These are phyloP conservation scores for Raddia distichophylla DNA, from an alignment of 176 grass and related monocot species.

Conservation along the genomic window DNA sequence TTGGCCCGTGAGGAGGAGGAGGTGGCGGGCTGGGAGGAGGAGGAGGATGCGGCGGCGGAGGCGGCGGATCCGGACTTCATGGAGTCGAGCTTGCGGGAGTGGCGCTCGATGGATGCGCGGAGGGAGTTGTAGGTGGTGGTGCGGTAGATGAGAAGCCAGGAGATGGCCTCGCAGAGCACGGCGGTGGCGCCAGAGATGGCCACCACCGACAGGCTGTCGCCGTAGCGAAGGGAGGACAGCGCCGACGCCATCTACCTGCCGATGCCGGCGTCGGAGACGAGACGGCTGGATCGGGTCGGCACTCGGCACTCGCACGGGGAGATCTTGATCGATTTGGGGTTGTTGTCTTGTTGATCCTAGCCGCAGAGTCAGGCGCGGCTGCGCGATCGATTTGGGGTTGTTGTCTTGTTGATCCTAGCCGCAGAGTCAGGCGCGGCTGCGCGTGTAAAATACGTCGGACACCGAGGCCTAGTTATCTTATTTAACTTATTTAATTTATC, in stretches of 20 bases:
- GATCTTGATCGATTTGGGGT: too few species aligned
- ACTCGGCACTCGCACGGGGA: not conserved
- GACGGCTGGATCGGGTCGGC: too few species aligned
- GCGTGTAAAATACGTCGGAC: too few species aligned
- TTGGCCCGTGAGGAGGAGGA: slow-evolving; percentile 63
- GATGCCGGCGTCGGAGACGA: too few species aligned
- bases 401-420: too few species aligned
- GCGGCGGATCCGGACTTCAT: slow-evolving; percentile 63
- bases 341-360: too few species aligned
- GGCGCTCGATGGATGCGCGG: slow-evolving; percentile 85
- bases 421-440: too few species aligned
- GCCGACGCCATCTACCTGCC: slow-evolving; percentile 49
- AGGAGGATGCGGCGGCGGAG: slow-evolving; percentile 13
- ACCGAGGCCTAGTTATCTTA: too few species aligned
- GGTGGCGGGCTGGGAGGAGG: slow-evolving; percentile 32
- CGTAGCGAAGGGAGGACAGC: slow-evolving; percentile 67
- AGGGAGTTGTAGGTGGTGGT: slow-evolving; percentile 96
- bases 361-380: too few species aligned
- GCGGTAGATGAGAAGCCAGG: slow-evolving; percentile 98
- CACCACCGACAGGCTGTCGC: slow-evolving; percentile 75
- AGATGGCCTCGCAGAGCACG: slow-evolving; percentile 94
- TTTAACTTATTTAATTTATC: too few species aligned
- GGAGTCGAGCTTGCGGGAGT: slow-evolving; percentile 89
- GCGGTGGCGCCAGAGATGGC: slow-evolving; percentile 75
- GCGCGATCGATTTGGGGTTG: too few species aligned